Conservation (phyloP, 2,329 filamentous ascomycete species). For the Arthrobotrys musiformis region DNA sequence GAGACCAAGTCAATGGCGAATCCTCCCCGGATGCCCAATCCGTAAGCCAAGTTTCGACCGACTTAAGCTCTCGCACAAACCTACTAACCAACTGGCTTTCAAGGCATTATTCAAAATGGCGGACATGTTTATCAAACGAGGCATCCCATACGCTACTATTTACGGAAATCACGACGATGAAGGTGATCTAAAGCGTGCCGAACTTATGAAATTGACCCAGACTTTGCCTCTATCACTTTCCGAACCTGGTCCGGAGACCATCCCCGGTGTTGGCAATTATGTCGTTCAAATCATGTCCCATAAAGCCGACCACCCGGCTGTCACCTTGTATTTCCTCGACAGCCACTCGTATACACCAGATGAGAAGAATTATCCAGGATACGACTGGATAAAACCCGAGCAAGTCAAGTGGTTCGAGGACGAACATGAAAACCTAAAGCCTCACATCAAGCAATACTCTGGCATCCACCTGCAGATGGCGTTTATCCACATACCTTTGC, state of each 20-base stretch:
- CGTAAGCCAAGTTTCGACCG: conserved; percentile 66
- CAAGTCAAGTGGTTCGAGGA: conserved; percentile 95
- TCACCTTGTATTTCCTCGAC: conserved; percentile 95
- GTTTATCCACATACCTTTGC: conserved; percentile 96
- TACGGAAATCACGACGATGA: conserved; percentile 99
- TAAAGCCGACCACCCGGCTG: conserved; percentile 82
- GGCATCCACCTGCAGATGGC: conserved; percentile 95
- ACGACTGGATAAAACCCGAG: conserved; percentile 94
- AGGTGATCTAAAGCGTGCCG: conserved; percentile 77
- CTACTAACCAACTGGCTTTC: conserved; percentile 57
- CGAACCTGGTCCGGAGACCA: conserved; percentile 79
- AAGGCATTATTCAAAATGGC: conserved; percentile 95
- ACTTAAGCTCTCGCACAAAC: background rate
- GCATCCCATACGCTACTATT: conserved; percentile 91
- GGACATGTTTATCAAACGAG: conserved; percentile 82
- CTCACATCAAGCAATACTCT: conserved; percentile 82
- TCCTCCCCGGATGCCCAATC: conserved; percentile 90
- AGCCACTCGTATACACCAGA: conserved; percentile 92
- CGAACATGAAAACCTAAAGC: conserved; percentile 78
- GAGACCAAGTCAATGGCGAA: conserved; percentile 95
- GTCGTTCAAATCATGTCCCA: conserved; percentile 87
- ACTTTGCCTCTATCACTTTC: conserved; percentile 89
- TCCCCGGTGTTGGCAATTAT: conserved; percentile 90
- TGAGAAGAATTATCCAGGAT: conserved; percentile 86
- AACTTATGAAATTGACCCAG: conserved; percentile 87